Percentiles rank a stretch among this genome's conserved stretches.
These are phyloP conservation scores for Nigrospora sphaerica DNA, from an alignment of 2,329 filamentous ascomycete genomes.

Conservation along the genomic window DNA sequence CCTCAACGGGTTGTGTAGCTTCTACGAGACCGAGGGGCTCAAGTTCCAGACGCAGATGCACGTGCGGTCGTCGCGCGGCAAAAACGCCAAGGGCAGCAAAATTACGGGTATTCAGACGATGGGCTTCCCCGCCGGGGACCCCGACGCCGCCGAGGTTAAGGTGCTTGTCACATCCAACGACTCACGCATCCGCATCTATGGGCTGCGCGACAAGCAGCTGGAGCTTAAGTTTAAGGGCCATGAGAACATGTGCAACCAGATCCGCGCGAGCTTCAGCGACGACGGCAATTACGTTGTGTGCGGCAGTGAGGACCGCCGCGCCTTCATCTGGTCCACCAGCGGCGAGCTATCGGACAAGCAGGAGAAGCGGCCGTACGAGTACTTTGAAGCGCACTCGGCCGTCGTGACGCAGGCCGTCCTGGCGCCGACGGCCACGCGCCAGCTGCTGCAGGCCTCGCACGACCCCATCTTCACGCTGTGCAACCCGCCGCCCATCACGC, in stretches of 20 bases:
- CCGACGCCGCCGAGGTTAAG: slow-evolving; percentile 61
- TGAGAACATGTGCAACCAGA: slow-evolving; percentile 84
- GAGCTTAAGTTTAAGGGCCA: slow-evolving; percentile 90
- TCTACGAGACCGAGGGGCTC: slow-evolving; percentile 88
- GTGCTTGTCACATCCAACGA: slow-evolving; percentile 92
- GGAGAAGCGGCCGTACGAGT: slow-evolving; percentile 78
- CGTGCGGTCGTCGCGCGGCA: slow-evolving; percentile 85
- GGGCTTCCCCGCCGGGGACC: slow-evolving; percentile 38
- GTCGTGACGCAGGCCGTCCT: slow-evolving; percentile 87
- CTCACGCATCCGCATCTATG: slow-evolving; percentile 85
- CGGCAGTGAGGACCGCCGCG: slow-evolving; percentile 84
- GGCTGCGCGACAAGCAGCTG: slow-evolving; percentile 73
- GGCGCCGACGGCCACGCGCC: slow-evolving; percentile 71
- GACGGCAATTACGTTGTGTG: slow-evolving; percentile 82
- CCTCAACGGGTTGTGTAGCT: slow-evolving; percentile 75
- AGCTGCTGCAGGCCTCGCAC: slow-evolving; percentile 70
- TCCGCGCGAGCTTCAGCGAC: slow-evolving; percentile 82
- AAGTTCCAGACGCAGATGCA: slow-evolving; percentile 81
- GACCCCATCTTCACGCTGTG: slow-evolving; percentile 96
- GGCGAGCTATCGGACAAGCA: slow-evolving; percentile 55
- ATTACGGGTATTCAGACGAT: slow-evolving; percentile 89
- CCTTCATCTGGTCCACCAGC: slow-evolving; percentile 81
- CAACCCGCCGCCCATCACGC: slow-evolving; percentile 83
- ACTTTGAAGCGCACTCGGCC: slow-evolving; percentile 82
- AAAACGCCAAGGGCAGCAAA: slow-evolving; percentile 94